Base-by-base conservation (phyloP, 2,329 filamentous ascomycete genomes). In the Cladophialophora exuberans region DNA sequence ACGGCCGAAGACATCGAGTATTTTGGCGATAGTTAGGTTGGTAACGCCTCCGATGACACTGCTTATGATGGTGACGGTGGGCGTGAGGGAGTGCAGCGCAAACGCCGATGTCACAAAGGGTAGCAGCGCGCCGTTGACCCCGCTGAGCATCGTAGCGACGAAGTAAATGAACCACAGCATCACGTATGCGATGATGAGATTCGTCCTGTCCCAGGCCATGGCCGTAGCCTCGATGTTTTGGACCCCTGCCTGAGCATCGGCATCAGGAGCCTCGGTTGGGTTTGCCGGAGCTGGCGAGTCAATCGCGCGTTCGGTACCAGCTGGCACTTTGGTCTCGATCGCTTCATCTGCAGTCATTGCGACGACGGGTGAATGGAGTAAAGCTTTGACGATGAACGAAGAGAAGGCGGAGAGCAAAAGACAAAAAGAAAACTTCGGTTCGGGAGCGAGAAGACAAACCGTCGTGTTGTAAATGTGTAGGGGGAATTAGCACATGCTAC, bases 1-100 rank as follows among this genome's bases (percentile, higher is more conserved):
- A 13, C 84, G 80, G 20, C 82, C 84, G 76, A 79, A 86, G 41
- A 83, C 72, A 69, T 86, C 80, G 52, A 86, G 72, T 15, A 84
- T 71, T 67, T 85, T 86, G 49, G 83, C 82, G 23, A 82, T 72
- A 1, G 82, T 78, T 11, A 86, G 72, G 63, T 82, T 82, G 55
- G 76, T 71, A 18, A 84, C 70, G 28, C 81, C 83, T 23, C 76
- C 77, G 38, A 86, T 78, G 28, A 84, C 69, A 54, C 68, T 75
- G 15, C 80, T 71, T 43, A 85, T 72, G 57, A 85, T 77, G 38
- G 67, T 67, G 9, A 79, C 80, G 7, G 79, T 75, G 0, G 79
- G 72, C 1, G 78, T 75, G 46, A 83, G 70, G 0, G 79, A 80
- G 62, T 84, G 81, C 4, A 71, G 65, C 18, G 72, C 59, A 60